Percentiles rank a stretch among this genome's conserved stretches.
Conservation (phyloP, 2,329 filamentous ascomycete genomes). For the Colletotrichum camelliae region DNA sequence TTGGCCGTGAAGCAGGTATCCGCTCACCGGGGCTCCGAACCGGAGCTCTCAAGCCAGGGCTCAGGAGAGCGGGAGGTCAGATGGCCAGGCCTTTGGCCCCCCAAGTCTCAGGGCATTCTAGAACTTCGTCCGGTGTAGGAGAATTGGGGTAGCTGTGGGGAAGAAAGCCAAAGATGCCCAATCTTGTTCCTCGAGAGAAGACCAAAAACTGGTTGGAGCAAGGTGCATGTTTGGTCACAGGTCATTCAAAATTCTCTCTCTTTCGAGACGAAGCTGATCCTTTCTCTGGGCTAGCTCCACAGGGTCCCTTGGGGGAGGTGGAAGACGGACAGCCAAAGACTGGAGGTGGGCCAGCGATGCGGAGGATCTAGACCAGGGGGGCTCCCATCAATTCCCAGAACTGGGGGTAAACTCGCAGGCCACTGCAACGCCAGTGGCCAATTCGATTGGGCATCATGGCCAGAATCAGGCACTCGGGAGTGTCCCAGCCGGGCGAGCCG, state of each 20-base stretch:
- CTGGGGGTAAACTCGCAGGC: not conserved
- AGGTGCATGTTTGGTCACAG: not conserved
- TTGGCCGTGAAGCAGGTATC: not conserved
- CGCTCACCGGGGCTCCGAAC: not conserved
- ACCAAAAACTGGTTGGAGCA: no score
- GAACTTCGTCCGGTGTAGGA: conserved; percentile 5
- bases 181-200: not conserved
- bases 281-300: not conserved
- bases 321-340: not conserved
- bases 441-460: not conserved
- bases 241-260: not conserved
- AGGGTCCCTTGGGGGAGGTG: not conserved
- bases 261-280: not conserved
- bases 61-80: not conserved
- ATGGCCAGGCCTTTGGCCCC: not conserved
- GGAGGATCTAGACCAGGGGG: not conserved
- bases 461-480: not conserved
- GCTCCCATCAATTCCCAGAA: not conserved
- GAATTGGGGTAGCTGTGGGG: conserved; percentile 9
- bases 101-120: conserved; percentile 3
- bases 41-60: not conserved
- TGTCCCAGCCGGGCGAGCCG: conserved; percentile 8
- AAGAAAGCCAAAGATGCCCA: not conserved
- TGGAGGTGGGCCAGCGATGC: not conserved
- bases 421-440: not conserved